These are phyloP conservation scores for Centaurea solstitialis DNA, from an alignment of 129 eudicot genomes.

Conservation along the genomic window DNA sequence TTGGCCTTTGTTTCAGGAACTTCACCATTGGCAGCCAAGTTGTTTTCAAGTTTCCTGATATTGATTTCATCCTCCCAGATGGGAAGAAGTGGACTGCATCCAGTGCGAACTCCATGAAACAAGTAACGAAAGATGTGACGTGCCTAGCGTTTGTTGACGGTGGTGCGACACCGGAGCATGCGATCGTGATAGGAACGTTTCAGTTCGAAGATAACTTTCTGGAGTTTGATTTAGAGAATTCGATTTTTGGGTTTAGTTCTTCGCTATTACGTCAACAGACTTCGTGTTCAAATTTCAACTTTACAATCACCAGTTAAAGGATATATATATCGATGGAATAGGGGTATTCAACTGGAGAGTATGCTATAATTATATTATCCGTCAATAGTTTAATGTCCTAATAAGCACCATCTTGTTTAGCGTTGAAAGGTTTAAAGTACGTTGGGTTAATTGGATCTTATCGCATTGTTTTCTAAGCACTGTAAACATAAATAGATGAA, in stretches of 20 bases:
- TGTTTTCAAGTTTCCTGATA: slow-evolving; percentile 22
- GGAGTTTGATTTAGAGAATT: slow-evolving; percentile 45
- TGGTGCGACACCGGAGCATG: slow-evolving; percentile 30
- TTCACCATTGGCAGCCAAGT: not conserved
- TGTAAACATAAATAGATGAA: too few species aligned
- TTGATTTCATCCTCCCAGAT: slow-evolving; percentile 27
- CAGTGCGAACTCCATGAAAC: slow-evolving; percentile 34
- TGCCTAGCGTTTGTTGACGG: slow-evolving; percentile 54
- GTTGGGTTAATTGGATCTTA: too few species aligned
- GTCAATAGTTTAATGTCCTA: not conserved
- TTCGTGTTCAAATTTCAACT: slow-evolving; percentile 51
- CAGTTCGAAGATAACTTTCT: slow-evolving; percentile 46
- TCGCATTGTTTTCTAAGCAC: too few species aligned
- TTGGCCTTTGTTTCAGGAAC: slow-evolving; percentile 33
- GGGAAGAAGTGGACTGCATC: slow-evolving; percentile 45
- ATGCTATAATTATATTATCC: not conserved
- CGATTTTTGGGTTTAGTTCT: slow-evolving; percentile 53
- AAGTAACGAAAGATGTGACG: slow-evolving; percentile 28
- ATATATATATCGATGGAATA: not conserved
- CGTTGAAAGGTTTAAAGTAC: too few species aligned
- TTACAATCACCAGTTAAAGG: slow-evolving; percentile 18
- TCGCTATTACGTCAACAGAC: slow-evolving; percentile 36
- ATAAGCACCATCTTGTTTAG: not conserved
- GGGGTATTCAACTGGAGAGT: not conserved
- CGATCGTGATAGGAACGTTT: slow-evolving; percentile 43